Evolutionary conservation across 2,329 filamentous ascomycete species (phyloP).

Genomic region (Fusarium sp.): DNA sequence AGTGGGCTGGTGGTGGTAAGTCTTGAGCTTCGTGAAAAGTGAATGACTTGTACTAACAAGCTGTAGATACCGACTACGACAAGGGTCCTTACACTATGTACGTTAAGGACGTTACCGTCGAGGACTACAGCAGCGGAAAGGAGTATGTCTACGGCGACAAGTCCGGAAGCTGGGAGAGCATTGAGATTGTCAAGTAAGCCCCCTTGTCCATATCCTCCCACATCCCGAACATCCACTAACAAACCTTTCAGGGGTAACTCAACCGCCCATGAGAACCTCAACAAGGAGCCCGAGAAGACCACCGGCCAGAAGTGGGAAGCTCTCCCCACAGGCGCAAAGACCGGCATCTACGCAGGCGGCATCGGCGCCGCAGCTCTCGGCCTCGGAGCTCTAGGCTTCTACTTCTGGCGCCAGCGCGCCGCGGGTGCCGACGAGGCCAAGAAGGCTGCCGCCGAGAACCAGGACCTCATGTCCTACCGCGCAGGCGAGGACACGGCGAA

Average conservation of each 20-base stretch:
- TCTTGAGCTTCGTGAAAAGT: accelerated
- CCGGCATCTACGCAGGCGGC: slow-evolving; percentile 63
- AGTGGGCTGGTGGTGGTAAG: slow-evolving; percentile 74
- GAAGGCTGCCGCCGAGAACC: slow-evolving; percentile 60
- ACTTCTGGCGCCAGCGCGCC: slow-evolving; percentile 68
- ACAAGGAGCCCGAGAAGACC: slow-evolving; percentile 56
- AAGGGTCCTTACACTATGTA: slow-evolving; percentile 79
- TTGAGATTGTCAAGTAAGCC: slow-evolving; percentile 67
- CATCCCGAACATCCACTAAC: slow-evolving; percentile 1
- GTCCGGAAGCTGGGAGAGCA: slow-evolving; percentile 72
- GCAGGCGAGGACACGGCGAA: slow-evolving; percentile 46
- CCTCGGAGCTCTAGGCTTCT: slow-evolving; percentile 59
- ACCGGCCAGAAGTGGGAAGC: slow-evolving; percentile 66
- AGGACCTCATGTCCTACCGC: slow-evolving; percentile 64
- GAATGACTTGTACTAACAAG: slow-evolving; percentile 1
- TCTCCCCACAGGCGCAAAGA: slow-evolving; percentile 63
- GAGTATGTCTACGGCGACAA: slow-evolving; percentile 74
- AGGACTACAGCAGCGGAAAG: slow-evolving; percentile 72
- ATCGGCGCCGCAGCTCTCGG: slow-evolving; percentile 59
- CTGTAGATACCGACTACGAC: slow-evolving; percentile 68
- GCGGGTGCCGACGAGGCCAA: slow-evolving; percentile 65
- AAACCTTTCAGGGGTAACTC: slow-evolving; percentile 64
- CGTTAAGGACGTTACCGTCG: slow-evolving; percentile 68
- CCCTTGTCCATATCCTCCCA: neutral
- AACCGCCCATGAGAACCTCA: slow-evolving; percentile 61